Evolutionary conservation across 2,329 filamentous ascomycete species (phyloP).

Genomic region (Reticulascus tulasneorum): DNA sequence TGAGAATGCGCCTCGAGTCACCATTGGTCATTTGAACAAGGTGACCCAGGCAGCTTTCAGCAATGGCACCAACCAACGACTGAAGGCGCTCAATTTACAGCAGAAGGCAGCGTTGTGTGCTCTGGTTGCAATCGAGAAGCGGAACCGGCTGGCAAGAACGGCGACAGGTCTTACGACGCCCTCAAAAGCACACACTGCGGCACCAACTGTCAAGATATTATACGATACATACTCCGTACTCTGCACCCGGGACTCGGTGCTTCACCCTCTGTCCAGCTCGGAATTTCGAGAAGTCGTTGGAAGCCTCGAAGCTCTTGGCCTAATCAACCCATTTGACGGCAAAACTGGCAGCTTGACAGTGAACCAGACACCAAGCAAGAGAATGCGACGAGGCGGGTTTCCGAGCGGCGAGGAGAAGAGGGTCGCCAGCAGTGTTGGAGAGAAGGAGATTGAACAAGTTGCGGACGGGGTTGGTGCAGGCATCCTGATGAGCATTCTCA

Average conservation of each 20-base stretch:
- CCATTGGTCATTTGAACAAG: slow-evolving; percentile 85
- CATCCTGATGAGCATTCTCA: slow-evolving; percentile 60
- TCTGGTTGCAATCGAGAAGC: slow-evolving; percentile 80
- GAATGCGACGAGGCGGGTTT: slow-evolving; percentile 54
- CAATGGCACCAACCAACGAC: slow-evolving; percentile 79
- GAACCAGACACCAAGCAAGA: slow-evolving; percentile 68
- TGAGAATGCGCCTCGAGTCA: slow-evolving; percentile 81
- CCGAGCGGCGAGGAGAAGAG: slow-evolving; percentile 66
- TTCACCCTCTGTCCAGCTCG: slow-evolving; percentile 83
- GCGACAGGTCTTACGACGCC: slow-evolving; percentile 45
- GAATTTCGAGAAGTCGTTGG: slow-evolving; percentile 93
- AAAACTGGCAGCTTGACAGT: slow-evolving; percentile 64
- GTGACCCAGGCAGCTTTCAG: slow-evolving; percentile 87
- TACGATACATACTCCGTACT: slow-evolving; percentile 80
- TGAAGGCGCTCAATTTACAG: slow-evolving; percentile 87
- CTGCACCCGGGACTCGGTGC: slow-evolving; percentile 81
- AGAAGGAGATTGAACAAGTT: slow-evolving; percentile 71
- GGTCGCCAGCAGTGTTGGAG: slow-evolving; percentile 74
- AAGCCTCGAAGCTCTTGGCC: slow-evolving; percentile 81
- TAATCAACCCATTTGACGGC: slow-evolving; percentile 68
- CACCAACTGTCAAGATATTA: slow-evolving; percentile 77
- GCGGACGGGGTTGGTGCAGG: slow-evolving; percentile 59
- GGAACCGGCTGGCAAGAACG: slow-evolving; percentile 52
- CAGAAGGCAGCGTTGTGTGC: slow-evolving; percentile 94
- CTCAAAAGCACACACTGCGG: slow-evolving; percentile 55